Conservation (phyloP, 352 stramenopile genomes). For the Pythium utonaiense region DNA sequence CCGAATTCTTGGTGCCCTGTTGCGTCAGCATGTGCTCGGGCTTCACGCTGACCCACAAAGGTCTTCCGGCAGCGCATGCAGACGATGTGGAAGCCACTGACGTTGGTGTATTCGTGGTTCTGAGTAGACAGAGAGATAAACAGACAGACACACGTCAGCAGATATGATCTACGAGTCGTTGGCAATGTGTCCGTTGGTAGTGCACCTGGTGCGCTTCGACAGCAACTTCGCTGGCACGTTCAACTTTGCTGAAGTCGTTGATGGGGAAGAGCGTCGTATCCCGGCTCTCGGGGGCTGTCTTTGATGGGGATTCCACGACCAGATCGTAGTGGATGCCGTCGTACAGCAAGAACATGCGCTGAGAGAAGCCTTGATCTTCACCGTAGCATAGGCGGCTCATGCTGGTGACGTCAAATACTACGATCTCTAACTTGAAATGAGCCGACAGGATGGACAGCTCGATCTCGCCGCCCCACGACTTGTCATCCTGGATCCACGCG, state of each 20-base stretch:
- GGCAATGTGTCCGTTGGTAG: too few relatives aligned
- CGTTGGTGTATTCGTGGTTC: conserved; percentile 81
- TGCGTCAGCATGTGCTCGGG: conserved; percentile 49
- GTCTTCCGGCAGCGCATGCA: conserved; percentile 62
- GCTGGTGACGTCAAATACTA: conserved; percentile 84
- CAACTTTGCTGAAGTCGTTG: conserved; percentile 84
- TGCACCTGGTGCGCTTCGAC: conserved; percentile 77
- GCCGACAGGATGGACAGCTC: conserved; percentile 81
- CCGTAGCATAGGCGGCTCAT: conserved; percentile 83
- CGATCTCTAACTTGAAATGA: conserved; percentile 77
- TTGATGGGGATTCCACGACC: conserved; percentile 55
- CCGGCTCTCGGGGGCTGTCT: conserved; percentile 40
- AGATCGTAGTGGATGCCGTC: conserved; percentile 87
- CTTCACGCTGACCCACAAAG: conserved; percentile 68
- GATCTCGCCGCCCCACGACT: conserved; percentile 86
- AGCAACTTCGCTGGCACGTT: conserved; percentile 74
- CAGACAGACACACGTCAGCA: not conserved
- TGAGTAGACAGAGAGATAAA: conserved; percentile 11
- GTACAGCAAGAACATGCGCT: conserved; percentile 84
- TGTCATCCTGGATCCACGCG: conserved; percentile 77
- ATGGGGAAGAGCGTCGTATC: conserved; percentile 73
- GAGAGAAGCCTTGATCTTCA: conserved; percentile 75
- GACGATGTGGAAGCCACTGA: conserved; percentile 68
- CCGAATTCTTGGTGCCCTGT: conserved; percentile 77
- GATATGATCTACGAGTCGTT: too few relatives aligned